Conservation (phyloP, 176 grass and related monocot genomes). For the Musa troglodytarum region DNA sequence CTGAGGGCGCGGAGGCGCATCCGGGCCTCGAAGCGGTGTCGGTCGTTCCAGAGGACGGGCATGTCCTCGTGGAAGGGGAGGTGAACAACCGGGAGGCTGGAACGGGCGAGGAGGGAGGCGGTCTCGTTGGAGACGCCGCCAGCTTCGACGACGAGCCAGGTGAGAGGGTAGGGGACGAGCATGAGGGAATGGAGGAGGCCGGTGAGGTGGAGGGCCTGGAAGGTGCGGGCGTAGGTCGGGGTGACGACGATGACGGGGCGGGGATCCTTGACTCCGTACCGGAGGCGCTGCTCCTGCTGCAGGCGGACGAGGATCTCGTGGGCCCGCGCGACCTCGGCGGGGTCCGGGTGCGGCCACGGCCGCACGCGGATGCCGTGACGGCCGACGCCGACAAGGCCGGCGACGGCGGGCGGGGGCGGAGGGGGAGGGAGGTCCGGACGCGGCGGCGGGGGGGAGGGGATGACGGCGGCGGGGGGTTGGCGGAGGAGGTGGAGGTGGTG, state of each 20-base stretch:
- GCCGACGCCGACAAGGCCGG: not conserved
- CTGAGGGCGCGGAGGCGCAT: constrained; percentile 32
- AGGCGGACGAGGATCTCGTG: constrained; percentile 24
- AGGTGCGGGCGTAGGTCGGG: constrained; percentile 30
- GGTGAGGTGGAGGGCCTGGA: constrained; percentile 24
- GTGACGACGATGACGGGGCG: constrained; percentile 29
- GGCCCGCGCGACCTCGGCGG: constrained; percentile 14
- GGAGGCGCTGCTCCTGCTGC: constrained; percentile 28
- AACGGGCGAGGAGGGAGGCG: constrained; percentile 4
- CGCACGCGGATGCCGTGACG: constrained; percentile 27
- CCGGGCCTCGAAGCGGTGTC: constrained; percentile 10
- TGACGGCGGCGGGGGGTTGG: not conserved
- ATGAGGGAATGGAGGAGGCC: constrained; percentile 31
- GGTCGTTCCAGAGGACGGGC: constrained; percentile 13
- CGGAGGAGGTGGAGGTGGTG: not conserved
- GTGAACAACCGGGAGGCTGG: constrained; percentile 5
- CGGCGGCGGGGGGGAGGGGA: not conserved
- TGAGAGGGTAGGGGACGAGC: constrained; percentile 20
- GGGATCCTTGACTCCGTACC: constrained; percentile 6
- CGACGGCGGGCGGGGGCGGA: not conserved
- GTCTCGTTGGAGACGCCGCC: constrained; percentile 4
- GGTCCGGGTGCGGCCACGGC: constrained; percentile 5
- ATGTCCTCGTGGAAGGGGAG: constrained; percentile 12
- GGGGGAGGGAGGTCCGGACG: not conserved
- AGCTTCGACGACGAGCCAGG: constrained; percentile 30